Evolutionary conservation across 768 basidiomycete genomes (phyloP).

Genomic region (Asterophora lycoperdoides): DNA sequence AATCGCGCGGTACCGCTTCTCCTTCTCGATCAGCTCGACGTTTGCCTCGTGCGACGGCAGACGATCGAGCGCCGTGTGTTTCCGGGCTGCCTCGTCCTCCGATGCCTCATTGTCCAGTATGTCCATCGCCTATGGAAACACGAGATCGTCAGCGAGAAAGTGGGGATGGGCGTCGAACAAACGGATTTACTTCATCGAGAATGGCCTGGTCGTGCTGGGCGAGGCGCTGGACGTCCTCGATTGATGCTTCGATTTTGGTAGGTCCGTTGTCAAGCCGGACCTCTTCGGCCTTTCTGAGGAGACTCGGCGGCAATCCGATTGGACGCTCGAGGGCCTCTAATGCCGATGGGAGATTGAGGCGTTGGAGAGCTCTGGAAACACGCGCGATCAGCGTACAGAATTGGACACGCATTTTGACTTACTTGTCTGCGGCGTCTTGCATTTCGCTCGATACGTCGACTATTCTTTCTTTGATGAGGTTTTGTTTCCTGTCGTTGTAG

Average conservation of each 20-base stretch:
- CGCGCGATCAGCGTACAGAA: background rate
- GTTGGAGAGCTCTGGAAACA: slow-evolving; percentile 52
- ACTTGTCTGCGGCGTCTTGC: slow-evolving; percentile 61
- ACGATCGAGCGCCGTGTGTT: slow-evolving; percentile 44
- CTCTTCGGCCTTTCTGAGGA: slow-evolving; percentile 82
- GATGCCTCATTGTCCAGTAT: slow-evolving; percentile 88
- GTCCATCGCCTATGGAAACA: slow-evolving; percentile 64
- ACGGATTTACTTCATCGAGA: slow-evolving; percentile 62
- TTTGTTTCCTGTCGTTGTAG: slow-evolving; percentile 78
- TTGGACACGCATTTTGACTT: slow-evolving; percentile 19
- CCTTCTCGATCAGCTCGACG: slow-evolving; percentile 62
- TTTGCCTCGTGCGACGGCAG: slow-evolving; percentile 80
- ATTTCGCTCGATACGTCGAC: slow-evolving; percentile 55
- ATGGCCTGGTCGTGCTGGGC: slow-evolving; percentile 55
- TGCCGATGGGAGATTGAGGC: slow-evolving; percentile 76
- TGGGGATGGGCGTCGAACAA: background rate
- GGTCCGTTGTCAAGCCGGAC: slow-evolving; percentile 77
- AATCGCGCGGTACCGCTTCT: slow-evolving; percentile 66
- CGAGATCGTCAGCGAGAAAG: background rate
- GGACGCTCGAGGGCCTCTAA: slow-evolving; percentile 86
- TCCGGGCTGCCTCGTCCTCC: slow-evolving; percentile 70
- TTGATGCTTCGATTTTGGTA: slow-evolving; percentile 59
- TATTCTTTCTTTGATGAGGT: slow-evolving; percentile 66
- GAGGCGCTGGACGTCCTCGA: slow-evolving; percentile 70
- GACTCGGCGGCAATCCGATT: slow-evolving; percentile 82